Evolutionary conservation across 768 basidiomycete species (phyloP), one percentile per base, ranked within the genome.

Genomic region (Dioszegia crocea): DNA sequence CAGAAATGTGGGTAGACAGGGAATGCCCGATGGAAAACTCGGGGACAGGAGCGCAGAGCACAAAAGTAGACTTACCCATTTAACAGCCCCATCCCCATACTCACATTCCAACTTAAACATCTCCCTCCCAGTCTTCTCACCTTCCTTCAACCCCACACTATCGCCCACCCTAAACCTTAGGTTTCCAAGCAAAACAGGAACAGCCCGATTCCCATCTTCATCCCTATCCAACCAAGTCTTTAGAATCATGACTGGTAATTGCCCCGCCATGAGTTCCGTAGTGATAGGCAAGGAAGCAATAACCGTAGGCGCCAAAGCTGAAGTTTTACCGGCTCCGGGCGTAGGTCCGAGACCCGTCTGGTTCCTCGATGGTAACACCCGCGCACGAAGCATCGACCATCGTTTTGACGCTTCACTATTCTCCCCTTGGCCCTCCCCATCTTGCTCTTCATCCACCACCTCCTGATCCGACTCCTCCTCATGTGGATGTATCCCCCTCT

Each of bases 41-140:
- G n/a, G n/a, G n/a, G n/a, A n/a, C n/a, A n/a, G n/a, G n/a, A n/a
- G n/a, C n/a, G n/a, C n/a, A n/a, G n/a, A n/a, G n/a, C n/a, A n/a
- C n/a, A n/a, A n/a, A n/a, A n/a, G n/a, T n/a, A n/a, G n/a, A n/a
- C 91, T 38, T 21, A 96, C 93, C 94, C 96, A 99, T 75, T 80
- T 91, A 81, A 71, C 85, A 12, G 87, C 86, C 21, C 91, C 91
- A 64, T 94, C 92, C 0, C 91, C 94, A 75, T 99, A 98, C 76
- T 96, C 89, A 74, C 92, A 97, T 76, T 80, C 74, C 29, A 77
- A 58, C 59, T 76, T 70, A 62, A 78, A 78, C 57, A 78, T 75
- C 39, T 76, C 76, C 36, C 71, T 70, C 6, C 76, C 76, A 3
- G 73, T 72, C 47, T 66, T 56, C 19, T 61, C 53, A 1, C 67